Base-by-base conservation (phyloP, 1,139 yeast genomes). In the Meyerozyma carpophila region DNA sequence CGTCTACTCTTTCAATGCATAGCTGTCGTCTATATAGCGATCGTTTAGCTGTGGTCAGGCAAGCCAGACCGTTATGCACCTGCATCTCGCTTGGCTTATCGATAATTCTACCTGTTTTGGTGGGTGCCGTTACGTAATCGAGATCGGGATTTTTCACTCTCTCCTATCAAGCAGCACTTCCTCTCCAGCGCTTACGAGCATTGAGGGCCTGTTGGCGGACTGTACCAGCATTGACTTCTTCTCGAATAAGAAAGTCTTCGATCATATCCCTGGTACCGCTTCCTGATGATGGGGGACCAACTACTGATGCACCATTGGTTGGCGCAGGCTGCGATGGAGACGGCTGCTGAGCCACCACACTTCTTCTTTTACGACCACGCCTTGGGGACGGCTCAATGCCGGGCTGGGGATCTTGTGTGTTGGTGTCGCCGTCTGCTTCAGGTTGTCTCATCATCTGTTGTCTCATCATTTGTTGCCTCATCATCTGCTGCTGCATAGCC, bases 401-500 rank as follows among this genome's bases (percentile, higher is more conserved):
- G n/a, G 42, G 53, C 36, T 47, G 47, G 16, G 41, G 50, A 2
- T 29, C 25, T 32, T 45, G 51, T 18, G 40, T 47, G 39, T 13
- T 39, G 41, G 24, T 42, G 42, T 8, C 14, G 37, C 13, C 27
- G 44, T 8, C 27, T 28, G 18, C 39, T 43, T 40, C 47, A 36
- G 11, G 45, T 21, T 21, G 24, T 41, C 41, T 43, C 37, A 50
- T 53, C 34, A 47, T 41, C 27, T 51, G 65, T 38, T 54, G 63
- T 42, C 62, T 59, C 32, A 56, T 50, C 24, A 21, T 21, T 21
- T 21, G 24, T 21, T 21, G 24, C 42, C 41, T 43, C 37, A 50
- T 53, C 34, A 47, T 41, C 29, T 51, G 65, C 36, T 54, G 63
- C 41, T 63, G 61, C 32, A 56, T 50, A 5, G 68, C 55, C 40